These are phyloP conservation scores for Annulohypoxylon maeteangense DNA, from an alignment of 495 filamentous ascomycete genomes.

Conservation along the genomic window DNA sequence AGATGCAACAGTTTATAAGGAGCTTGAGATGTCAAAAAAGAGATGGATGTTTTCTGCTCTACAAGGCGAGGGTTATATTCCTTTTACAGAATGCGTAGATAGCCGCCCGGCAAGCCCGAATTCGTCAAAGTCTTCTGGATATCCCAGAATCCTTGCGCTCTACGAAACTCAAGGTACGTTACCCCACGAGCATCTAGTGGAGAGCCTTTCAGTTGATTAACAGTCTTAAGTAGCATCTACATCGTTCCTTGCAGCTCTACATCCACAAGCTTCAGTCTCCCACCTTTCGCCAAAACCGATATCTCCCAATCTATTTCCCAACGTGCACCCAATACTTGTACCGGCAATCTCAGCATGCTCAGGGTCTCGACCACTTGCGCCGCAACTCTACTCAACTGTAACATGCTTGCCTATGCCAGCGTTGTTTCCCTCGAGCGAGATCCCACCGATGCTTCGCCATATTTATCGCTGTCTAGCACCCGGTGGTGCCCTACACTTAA, in stretches of 20 bases:
- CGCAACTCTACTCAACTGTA: constrained; percentile 49
- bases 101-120: constrained; percentile 17
- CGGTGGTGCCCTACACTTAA: constrained; percentile 55
- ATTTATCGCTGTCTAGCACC: constrained; percentile 52
- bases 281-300: constrained; percentile 53
- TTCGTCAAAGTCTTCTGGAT: constrained; percentile 30
- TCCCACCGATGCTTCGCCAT: constrained; percentile 51
- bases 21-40: constrained; percentile 55
- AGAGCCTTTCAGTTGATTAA: constrained; percentile 26
- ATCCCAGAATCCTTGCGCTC: constrained; percentile 51
- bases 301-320: constrained; percentile 50
- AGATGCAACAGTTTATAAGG: constrained; percentile 53
- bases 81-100: constrained; percentile 22
- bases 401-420: constrained; percentile 52
- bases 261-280: constrained; percentile 44
- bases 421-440: constrained; percentile 51
- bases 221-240: constrained; percentile 48
- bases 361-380: constrained; percentile 47
- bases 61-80: constrained; percentile 40
- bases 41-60: constrained; percentile 58
- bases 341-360: constrained; percentile 47
- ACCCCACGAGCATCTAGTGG: background rate
- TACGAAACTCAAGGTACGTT: constrained; percentile 57
- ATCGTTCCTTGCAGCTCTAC: constrained; percentile 54
- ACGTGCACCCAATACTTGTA: constrained; percentile 50